Evolutionary conservation across 495 filamentous ascomycete species (phyloP).

Genomic region (Lepidopterella palustris): DNA sequence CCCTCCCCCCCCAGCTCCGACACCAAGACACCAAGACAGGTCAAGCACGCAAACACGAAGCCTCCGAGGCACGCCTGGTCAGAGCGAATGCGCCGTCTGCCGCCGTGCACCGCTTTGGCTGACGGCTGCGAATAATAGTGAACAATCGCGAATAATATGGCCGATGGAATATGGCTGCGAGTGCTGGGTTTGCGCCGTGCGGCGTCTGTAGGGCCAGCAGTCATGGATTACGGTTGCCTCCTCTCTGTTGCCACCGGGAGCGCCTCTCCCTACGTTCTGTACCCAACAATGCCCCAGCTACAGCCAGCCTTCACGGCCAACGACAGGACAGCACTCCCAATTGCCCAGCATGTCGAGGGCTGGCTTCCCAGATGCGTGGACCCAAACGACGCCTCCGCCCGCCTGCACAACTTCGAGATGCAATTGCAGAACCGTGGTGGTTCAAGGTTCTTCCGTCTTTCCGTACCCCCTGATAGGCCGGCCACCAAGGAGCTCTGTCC

Average conservation of each 20-base stretch:
- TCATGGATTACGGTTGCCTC: background rate
- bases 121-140: too few species aligned
- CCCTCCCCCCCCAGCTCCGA: too few species aligned
- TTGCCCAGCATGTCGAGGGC: background rate
- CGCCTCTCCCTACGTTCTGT: background rate
- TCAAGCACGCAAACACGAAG: background rate
- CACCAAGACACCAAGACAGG: too few species aligned
- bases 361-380: background rate
- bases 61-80: too few species aligned
- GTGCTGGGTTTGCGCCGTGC: too few species aligned
- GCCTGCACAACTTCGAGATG: background rate
- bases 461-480: constrained; percentile 4
- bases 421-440: background rate
- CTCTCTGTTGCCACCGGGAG: background rate
- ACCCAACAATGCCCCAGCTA: background rate
- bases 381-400: background rate
- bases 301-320: too few species aligned
- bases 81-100: too few species aligned
- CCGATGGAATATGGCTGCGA: too few species aligned
- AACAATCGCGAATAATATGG: too few species aligned
- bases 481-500: background rate
- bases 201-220: too few species aligned
- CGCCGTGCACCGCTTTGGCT: too few species aligned
- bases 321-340: too few species aligned
- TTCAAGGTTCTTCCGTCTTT: background rate